These are phyloP conservation scores for Metschnikowia baotianmanensis DNA, from an alignment of 805 yeast genomes.

Conservation along the genomic window DNA sequence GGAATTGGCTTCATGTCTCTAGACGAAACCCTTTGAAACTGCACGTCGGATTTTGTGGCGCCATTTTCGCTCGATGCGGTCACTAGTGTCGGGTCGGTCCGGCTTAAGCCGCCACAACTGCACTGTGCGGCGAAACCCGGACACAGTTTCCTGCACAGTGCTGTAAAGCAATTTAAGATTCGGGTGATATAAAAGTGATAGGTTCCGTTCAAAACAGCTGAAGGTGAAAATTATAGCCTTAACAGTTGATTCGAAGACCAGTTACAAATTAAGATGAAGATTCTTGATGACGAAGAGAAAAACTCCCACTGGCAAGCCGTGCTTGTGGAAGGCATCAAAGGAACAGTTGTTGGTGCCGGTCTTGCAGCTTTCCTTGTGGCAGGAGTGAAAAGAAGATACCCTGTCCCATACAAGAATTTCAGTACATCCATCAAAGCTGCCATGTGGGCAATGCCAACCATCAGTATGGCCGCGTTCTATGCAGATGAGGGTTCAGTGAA, in stretches of 20 bases:
- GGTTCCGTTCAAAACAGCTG: too few species aligned
- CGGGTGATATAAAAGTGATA: too few species aligned
- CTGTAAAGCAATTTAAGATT: neutral
- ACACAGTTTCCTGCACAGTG: neutral
- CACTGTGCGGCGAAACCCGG: constrained; percentile 2
- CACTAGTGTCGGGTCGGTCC: neutral
- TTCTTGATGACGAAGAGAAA: constrained; percentile 62
- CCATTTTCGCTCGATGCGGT: neutral
- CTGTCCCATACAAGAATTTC: constrained; percentile 45
- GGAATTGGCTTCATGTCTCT: too few species aligned
- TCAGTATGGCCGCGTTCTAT: constrained; percentile 55
- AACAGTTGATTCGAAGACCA: too few species aligned
- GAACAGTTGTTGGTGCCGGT: constrained; percentile 53
- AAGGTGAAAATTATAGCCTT: too few species aligned
- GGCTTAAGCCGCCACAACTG: too few species aligned
- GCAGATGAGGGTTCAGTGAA: constrained; percentile 70
- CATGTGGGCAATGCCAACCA: constrained; percentile 64
- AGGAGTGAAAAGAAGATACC: constrained; percentile 31
- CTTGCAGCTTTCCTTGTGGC: constrained; percentile 56
- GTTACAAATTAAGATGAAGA: constrained; percentile 58
- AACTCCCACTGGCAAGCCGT: constrained; percentile 62
- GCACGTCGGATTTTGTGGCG: neutral
- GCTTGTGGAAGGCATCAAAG: constrained; percentile 59
- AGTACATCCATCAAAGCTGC: constrained; percentile 52
- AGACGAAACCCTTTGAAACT: too few species aligned